Evolutionary conservation across 495 filamentous ascomycete genomes (phyloP), one percentile per base, ranked within the genome.

Genomic region (Coniosporium apollinis): DNA sequence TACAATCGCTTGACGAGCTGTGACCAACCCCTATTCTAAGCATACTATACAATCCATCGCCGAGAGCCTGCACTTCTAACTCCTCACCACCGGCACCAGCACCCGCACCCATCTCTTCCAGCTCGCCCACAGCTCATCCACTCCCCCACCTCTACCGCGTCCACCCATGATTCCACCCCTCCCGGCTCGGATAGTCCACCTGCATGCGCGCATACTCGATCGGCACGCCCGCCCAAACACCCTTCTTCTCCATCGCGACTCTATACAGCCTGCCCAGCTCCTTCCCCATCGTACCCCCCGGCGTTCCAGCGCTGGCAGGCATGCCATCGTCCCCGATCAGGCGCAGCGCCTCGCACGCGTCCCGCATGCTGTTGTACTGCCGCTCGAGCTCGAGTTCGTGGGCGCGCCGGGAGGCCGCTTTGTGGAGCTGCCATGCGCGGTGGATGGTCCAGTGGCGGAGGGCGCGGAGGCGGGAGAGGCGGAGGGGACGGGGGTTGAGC

Each of bases 381-480:
- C 74, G 62, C 61, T 80, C 64, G 25, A 89, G 62, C 47, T 74
- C 74, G 21, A 60, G 55, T 49, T 76, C 66, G 30, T 72, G 65
- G 29, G 54, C 55, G 22, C 63, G 61, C 32, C 73, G 72, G 55
- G 72, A 65, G 46, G 76, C 61, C 36, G 70, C 63, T 46, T 71
- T 70, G 59, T 72, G 73, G 28, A 92, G 56, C 40, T 79, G 63
- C 79, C 83, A 94, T 15, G 86, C 89, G 45, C 89, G 84, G 62
- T 96, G 86, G 64, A 99, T 96, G 34, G 89, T 94, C 89, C 91
- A 99, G 65, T 99, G 89, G 17, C 89, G 80, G 45, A 96, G 76
- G 61, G 72, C 69, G 36, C 89, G 79, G 61, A 78, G 79, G 43
- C 86, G 82, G 18, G 72, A 81, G 67, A 93, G 78, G 42, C 81